A percentile compares a stretch with the other conserved stretches of the same genome.
Conservation (phyloP, 176 grass and related monocot species). For the Areca catechu region DNA sequence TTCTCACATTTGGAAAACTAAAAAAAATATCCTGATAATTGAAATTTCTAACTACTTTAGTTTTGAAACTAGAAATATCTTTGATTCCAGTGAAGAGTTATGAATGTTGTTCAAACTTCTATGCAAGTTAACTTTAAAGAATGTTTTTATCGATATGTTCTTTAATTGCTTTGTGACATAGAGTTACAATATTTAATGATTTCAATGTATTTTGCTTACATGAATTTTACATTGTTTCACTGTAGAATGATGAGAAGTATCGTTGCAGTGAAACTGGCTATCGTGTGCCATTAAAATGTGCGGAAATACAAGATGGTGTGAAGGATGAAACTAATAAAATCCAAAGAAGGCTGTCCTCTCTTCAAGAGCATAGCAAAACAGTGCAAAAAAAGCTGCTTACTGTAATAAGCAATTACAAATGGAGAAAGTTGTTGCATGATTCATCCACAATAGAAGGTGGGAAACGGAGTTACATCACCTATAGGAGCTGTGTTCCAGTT, state of each 20-base stretch:
- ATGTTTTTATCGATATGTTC: neutral
- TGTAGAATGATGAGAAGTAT: conserved; percentile 77
- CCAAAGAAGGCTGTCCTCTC: conserved; percentile 24
- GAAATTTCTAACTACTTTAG: too few relatives aligned
- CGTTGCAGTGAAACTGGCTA: conserved; percentile 90
- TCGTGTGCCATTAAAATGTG: conserved; percentile 78
- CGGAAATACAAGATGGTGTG: conserved; percentile 31
- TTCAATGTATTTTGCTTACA: neutral
- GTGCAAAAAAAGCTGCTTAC: conserved; percentile 5
- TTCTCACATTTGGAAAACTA: too few relatives aligned
- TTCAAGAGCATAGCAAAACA: neutral
- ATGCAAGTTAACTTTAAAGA: too few relatives aligned
- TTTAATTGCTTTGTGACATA: neutral
- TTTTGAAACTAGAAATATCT: too few relatives aligned
- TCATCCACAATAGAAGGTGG: conserved; percentile 17
- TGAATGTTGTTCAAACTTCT: too few relatives aligned
- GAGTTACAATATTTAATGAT: too few relatives aligned
- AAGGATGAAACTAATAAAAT: conserved; percentile 46
- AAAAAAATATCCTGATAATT: too few relatives aligned
- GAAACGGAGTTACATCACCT: conserved; percentile 57
- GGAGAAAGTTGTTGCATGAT: conserved; percentile 61
- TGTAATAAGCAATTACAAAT: conserved; percentile 14
- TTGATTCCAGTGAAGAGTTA: too few relatives aligned
- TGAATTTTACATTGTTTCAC: neutral
- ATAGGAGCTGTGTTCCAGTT: conserved; percentile 77